phyloP scores from a whole-genome alignment of 805 yeast species.

The Kluyveromyces lactis region DNA sequence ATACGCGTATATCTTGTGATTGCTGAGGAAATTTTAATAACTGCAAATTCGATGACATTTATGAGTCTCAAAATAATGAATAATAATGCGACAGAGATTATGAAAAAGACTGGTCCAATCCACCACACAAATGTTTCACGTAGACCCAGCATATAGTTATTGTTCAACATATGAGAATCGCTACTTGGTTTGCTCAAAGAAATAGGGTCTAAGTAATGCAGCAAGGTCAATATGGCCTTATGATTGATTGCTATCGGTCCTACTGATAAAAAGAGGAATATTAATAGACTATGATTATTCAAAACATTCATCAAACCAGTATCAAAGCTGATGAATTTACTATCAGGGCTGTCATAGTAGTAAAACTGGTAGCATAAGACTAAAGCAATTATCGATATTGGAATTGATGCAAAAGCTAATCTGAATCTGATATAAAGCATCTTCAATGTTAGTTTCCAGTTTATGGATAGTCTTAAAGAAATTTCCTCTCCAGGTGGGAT shows the following conservation, averaged over 20 bases:
- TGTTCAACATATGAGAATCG: slow-evolving; percentile 31
- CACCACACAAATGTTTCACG: slow-evolving; percentile 48
- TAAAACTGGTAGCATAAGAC: slow-evolving; percentile 49
- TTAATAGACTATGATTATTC: slow-evolving; percentile 20
- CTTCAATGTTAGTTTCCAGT: slow-evolving; percentile 43
- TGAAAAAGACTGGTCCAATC: slow-evolving; percentile 48
- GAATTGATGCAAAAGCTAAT: slow-evolving; percentile 61
- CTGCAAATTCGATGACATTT: slow-evolving; percentile 1
- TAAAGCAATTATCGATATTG: slow-evolving; percentile 49
- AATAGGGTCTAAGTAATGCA: slow-evolving; percentile 46
- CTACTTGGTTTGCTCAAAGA: slow-evolving; percentile 39
- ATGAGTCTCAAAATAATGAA: slow-evolving; percentile 6
- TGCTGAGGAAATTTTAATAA: neutral
- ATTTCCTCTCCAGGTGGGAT: slow-evolving; percentile 16
- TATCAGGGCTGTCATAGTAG: slow-evolving; percentile 31
- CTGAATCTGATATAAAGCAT: slow-evolving; percentile 70
- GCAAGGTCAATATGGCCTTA: slow-evolving; percentile 30
- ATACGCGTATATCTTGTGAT: too few relatives aligned
- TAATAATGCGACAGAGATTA: slow-evolving; percentile 18
- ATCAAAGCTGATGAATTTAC: slow-evolving; percentile 36
- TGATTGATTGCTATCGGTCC: slow-evolving; percentile 29
- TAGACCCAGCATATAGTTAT: slow-evolving; percentile 61
- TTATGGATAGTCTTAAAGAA: slow-evolving; percentile 12
- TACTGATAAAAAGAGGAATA: slow-evolving; percentile 21
- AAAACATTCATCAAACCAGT: slow-evolving; percentile 37